These are phyloP conservation scores for Geotrichum siamense DNA, from an alignment of 1,139 yeast species.

Conservation along the genomic window DNA sequence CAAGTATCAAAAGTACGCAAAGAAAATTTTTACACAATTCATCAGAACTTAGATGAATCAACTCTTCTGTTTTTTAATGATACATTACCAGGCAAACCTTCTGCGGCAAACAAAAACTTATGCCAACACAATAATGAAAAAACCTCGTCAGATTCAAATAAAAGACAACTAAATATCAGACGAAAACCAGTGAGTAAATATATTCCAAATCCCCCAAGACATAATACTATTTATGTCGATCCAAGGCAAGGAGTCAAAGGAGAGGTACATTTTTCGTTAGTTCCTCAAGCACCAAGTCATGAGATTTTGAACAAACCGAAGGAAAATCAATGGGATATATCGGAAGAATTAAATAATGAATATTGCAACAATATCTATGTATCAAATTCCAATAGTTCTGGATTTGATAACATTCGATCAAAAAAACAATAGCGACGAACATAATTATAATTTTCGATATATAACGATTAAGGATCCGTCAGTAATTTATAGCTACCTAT, in stretches of 20 bases:
- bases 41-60: not conserved
- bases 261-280: not conserved
- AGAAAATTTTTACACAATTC: no score
- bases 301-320: not conserved
- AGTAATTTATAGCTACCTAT: no score
- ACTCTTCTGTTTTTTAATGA: not conserved
- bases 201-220: not conserved
- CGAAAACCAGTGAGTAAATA: not conserved
- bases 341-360: slow-evolving; percentile 4
- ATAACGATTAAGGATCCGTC: no score
- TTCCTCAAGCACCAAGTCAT: not conserved
- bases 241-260: not conserved
- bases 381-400: not conserved
- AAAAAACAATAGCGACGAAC: no score
- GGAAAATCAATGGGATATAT: slow-evolving; percentile 11
- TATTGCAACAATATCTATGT: not conserved
- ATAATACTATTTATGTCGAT: not conserved
- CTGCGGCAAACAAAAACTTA: no score
- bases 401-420: no score
- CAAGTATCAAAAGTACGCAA: no score
- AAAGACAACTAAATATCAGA: not conserved
- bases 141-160: not conserved
- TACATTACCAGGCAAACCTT: no score
- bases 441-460: no score
- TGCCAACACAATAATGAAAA: not conserved